Base-by-base conservation (phyloP, 2,329 filamentous ascomycete species). In the Clonostachys solani region DNA sequence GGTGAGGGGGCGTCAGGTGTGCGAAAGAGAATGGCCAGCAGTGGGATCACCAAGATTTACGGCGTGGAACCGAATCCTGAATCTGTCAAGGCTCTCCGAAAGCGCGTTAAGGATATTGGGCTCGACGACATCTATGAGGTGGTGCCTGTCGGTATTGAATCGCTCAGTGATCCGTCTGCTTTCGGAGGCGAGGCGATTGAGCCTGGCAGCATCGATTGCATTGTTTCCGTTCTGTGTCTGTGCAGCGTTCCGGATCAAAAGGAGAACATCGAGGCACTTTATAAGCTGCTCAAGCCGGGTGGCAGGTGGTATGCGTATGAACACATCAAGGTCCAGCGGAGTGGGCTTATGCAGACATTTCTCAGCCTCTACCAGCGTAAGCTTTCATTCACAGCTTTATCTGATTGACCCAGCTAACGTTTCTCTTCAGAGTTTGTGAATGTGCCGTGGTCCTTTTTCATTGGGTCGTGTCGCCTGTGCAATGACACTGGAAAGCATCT, bases 251-350 rank as follows among this genome's bases (percentile, higher is more conserved):
- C 83, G 0, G 74, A 81, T 4, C 81, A 80, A 5, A 66, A 78
- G 55, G 63, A 66, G 53, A 80, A 83, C 49, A 73, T 82, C 50
- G 63, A 62, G 48, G 72, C 75, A 51, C 60, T 86, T 33, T 84
- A 83, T 59, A 63, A 68, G 33, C 74, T 77, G 45, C 67, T 86
- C 49, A 83, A 81, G 63, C 75, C 77, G 6, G 82, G 82, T 6
- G 82, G 82, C 0, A 66, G 75, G 36, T 84, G 81, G 80, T 81
- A 83, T 50, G 72, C 81, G 1, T 84, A 75, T 53, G 82, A 86
- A 65, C 82, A 86, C 55, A 78, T 86, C 37, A 58, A 61, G 47
- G 62, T 61, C 44, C 63, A 65, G 40, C 54, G 60, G 5, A 66
- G 65, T 10, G 68, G 67, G 6, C 64, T 66, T 55, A 57, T 63